Conservation (phyloP, 345 rosid species). For the Clarkia xantiana region DNA sequence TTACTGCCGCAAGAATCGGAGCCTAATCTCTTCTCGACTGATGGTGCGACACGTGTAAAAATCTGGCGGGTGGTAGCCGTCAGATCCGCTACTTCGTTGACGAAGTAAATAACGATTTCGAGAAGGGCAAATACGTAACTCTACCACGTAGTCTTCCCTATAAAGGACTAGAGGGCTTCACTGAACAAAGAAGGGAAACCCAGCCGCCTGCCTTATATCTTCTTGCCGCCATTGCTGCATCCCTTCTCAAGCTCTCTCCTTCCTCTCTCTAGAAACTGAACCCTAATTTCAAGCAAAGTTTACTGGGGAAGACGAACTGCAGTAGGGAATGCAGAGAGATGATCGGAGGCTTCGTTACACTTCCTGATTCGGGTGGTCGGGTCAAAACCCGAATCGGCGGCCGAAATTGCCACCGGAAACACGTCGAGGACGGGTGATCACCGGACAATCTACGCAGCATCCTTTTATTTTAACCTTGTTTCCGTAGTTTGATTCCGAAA, state of each 20-base stretch:
- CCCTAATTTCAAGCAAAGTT: background rate
- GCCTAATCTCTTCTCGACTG: no score
- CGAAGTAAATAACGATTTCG: no score
- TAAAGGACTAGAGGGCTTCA: no score
- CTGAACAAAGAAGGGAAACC: no score
- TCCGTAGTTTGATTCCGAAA: background rate
- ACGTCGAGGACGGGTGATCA: constrained; percentile 97
- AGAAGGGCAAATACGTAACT: no score
- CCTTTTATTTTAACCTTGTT: background rate
- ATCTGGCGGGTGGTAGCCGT: no score
- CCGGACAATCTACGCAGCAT: background rate
- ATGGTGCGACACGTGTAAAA: no score
- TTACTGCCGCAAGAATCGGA: no score
- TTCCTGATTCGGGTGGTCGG: constrained; percentile 13
- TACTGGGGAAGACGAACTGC: background rate
- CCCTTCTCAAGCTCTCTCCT: background rate
- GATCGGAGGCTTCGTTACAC: constrained; percentile 11
- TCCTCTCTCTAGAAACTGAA: background rate
- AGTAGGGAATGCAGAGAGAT: constrained; percentile 38
- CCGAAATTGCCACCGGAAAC: constrained; percentile 90
- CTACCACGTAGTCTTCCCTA: no score
- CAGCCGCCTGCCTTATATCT: no score
- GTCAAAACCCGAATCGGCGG: constrained; percentile 44
- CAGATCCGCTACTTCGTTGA: no score
- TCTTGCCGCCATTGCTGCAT: no score